Evolutionary conservation across 805 yeast species (phyloP).

Genomic region (Wickerhamomyces chaumierensis): DNA sequence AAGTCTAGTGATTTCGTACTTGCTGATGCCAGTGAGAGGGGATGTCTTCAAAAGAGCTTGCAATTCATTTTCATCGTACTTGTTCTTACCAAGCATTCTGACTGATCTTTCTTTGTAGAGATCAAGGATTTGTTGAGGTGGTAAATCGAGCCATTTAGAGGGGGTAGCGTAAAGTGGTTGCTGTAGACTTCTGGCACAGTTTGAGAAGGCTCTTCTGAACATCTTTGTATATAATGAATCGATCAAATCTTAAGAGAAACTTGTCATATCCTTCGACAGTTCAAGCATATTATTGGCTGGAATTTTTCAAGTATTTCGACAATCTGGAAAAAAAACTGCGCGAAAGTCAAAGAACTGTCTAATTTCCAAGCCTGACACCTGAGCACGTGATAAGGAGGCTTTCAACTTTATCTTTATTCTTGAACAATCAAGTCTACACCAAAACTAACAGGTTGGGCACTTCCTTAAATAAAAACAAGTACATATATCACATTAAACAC

Average conservation of each 20-base stretch:
- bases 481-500: too few species aligned
- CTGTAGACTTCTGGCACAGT: neutral
- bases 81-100: slow-evolving; percentile 39
- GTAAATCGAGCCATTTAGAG: slow-evolving; percentile 58
- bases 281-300: too few species aligned
- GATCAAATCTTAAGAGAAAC: neutral
- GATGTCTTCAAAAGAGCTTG: slow-evolving; percentile 43
- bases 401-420: too few species aligned
- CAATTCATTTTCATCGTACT: slow-evolving; percentile 39
- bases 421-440: too few species aligned
- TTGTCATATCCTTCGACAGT: neutral
- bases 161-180: slow-evolving; percentile 42
- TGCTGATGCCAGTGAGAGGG: slow-evolving; percentile 28
- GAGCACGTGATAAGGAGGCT: too few species aligned
- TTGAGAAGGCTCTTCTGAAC: slow-evolving; percentile 5
- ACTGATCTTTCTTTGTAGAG: slow-evolving; percentile 50
- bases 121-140: slow-evolving; percentile 49
- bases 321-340: too few species aligned
- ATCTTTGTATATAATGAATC: neutral
- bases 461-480: too few species aligned
- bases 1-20: slow-evolving; percentile 22
- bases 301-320: too few species aligned
- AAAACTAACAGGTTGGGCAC: too few species aligned
- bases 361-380: too few species aligned
- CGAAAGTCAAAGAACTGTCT: too few species aligned